Percentiles rank a stretch among this genome's conserved stretches.
Conservation (phyloP, 208 protist genomes). For the Crithidia sp. region DNA sequence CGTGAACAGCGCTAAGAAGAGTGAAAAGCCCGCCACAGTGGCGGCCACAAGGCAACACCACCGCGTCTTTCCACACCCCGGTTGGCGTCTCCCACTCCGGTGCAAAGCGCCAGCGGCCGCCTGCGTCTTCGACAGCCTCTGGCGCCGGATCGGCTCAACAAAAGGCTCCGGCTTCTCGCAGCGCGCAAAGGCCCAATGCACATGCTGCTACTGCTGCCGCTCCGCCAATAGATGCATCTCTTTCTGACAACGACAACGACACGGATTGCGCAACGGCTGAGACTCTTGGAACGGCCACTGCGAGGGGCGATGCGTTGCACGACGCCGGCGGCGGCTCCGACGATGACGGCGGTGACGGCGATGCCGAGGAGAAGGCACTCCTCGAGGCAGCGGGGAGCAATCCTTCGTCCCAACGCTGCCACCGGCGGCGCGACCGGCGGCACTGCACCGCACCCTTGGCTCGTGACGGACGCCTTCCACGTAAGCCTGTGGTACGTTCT, state of each 20-base stretch:
- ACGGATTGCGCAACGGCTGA: too few species aligned
- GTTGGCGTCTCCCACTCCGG: background rate
- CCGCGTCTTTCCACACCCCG: too few species aligned
- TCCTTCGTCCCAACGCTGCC: background rate
- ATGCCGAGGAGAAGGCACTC: slow-evolving; percentile 28
- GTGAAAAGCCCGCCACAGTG: background rate
- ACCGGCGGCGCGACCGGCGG: background rate
- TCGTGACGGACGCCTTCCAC: slow-evolving; percentile 61
- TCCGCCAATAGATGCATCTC: too few species aligned
- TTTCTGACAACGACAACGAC: too few species aligned
- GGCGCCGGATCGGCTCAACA: too few species aligned
- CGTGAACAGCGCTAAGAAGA: background rate
- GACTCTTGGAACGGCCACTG: too few species aligned
- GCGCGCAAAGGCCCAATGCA: too few species aligned
- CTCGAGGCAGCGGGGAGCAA: slow-evolving; percentile 3
- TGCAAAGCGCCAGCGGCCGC: background rate
- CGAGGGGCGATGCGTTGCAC: background rate
- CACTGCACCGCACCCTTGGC: slow-evolving; percentile 28
- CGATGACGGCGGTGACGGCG: slow-evolving; percentile 18
- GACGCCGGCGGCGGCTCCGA: background rate
- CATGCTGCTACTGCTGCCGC: too few species aligned
- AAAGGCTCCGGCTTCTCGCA: too few species aligned
- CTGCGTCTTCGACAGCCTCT: background rate
- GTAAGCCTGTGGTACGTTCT: slow-evolving; percentile 57
- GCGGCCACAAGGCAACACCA: too few species aligned